Evolutionary conservation across 805 yeast species (phyloP).

Genomic region (Komagataella pseudopastoris): DNA sequence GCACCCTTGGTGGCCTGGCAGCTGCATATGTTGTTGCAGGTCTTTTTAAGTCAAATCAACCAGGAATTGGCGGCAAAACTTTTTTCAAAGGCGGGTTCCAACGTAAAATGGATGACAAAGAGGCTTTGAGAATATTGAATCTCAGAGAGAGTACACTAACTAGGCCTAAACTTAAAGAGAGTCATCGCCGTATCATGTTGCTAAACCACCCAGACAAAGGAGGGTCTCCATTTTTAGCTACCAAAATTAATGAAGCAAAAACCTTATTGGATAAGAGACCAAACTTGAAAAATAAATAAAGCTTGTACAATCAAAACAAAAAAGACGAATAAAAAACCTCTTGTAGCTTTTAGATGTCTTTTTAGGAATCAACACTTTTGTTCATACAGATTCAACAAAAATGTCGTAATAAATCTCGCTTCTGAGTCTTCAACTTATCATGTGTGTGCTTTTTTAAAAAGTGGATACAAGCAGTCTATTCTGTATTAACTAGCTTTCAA

Average conservation of each 20-base stretch:
- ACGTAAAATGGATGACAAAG: constrained; percentile 77
- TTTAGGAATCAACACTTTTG: background rate
- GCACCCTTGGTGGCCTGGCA: constrained; percentile 58
- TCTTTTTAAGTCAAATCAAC: constrained; percentile 46
- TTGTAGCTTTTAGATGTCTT: background rate
- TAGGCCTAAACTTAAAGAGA: constrained; percentile 56
- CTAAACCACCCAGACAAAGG: constrained; percentile 93
- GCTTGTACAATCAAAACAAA: background rate
- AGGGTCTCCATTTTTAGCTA: constrained; percentile 80
- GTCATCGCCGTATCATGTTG: constrained; percentile 75
- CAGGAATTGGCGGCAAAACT: constrained; percentile 53
- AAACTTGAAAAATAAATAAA: background rate
- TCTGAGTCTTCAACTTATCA: too few species aligned
- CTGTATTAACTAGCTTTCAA: too few species aligned
- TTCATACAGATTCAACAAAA: too few species aligned
- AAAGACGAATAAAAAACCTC: background rate
- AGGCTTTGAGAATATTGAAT: constrained; percentile 76
- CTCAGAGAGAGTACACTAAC: constrained; percentile 52
- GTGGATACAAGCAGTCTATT: too few species aligned
- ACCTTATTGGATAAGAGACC: constrained; percentile 64
- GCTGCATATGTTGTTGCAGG: constrained; percentile 56
- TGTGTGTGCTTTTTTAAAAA: too few species aligned
- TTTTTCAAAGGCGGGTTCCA: constrained; percentile 86
- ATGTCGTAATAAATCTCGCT: too few species aligned
- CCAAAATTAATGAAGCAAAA: constrained; percentile 86